These are phyloP conservation scores for Excoecaria cochinchinensis DNA, from an alignment of 345 rosid genomes.

Conservation along the genomic window DNA sequence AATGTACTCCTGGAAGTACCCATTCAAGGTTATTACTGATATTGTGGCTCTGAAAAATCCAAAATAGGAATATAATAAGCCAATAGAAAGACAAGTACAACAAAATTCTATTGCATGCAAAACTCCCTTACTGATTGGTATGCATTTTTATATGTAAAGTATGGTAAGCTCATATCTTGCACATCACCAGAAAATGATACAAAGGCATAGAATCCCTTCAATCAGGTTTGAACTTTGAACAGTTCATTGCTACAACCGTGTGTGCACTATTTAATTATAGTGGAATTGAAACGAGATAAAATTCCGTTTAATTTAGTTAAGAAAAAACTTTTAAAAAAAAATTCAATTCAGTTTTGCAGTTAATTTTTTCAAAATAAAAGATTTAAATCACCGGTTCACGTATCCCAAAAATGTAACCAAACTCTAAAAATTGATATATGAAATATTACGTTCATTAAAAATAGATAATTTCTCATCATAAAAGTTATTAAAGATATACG, in stretches of 20 bases:
- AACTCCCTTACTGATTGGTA: not conserved
- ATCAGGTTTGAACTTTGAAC: not conserved
- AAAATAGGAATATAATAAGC: conserved; percentile 7
- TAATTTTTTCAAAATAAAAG: not conserved
- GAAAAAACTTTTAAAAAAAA: not conserved
- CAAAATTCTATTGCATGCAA: not conserved
- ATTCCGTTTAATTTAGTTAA: too few species aligned
- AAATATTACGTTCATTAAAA: not conserved
- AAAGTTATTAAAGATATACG: too few species aligned
- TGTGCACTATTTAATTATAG: too few species aligned
- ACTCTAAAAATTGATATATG: not conserved
- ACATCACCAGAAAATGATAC: not conserved
- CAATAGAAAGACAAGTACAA: not conserved
- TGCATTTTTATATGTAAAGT: not conserved
- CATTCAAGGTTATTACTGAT: conserved; percentile 62
- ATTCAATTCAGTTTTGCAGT: not conserved
- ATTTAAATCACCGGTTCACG: not conserved
- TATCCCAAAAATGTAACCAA: not conserved
- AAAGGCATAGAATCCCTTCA: not conserved
- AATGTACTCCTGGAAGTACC: conserved; percentile 74
- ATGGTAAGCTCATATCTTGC: not conserved
- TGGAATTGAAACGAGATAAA: too few species aligned
- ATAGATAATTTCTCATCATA: not conserved
- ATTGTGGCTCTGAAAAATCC: conserved; percentile 52
- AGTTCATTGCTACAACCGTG: not conserved